Evolutionary conservation across 1,284 basidiomycete genomes (phyloP).

Genomic region (Lentinula novae-zelandiae): DNA sequence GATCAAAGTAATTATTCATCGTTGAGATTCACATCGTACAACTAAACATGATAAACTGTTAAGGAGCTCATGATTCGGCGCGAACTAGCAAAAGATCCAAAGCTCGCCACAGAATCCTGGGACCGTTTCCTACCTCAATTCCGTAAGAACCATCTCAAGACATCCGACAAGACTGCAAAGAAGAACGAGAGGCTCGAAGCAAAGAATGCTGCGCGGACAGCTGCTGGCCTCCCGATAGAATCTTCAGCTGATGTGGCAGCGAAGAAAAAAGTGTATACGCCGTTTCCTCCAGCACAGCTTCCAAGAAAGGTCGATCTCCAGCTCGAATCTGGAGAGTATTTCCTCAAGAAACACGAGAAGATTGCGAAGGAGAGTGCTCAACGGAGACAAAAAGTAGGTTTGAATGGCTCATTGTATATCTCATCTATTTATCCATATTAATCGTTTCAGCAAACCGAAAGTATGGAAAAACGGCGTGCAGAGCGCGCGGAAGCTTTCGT

Average conservation of each 20-base stretch:
- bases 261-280: conserved; percentile 99
- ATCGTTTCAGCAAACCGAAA: conserved; percentile 66
- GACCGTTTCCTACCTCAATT: conserved; percentile 97
- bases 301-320: conserved; percentile 95
- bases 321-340: conserved; percentile 96
- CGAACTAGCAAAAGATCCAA: conserved; percentile 97
- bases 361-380: conserved; percentile 60
- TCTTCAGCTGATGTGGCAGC: conserved; percentile 45
- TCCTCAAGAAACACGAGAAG: conserved; percentile 87
- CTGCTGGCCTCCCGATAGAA: conserved; percentile 51
- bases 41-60: background rate
- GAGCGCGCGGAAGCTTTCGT: conserved; percentile 83
- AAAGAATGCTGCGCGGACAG: conserved; percentile 57
- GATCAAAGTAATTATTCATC: conserved; percentile 73
- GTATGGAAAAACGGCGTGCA: conserved; percentile 62
- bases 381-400: conserved; percentile 65
- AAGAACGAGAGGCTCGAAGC: conserved; percentile 68
- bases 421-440: background rate
- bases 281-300: conserved; percentile 94
- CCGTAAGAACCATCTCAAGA: conserved; percentile 88
- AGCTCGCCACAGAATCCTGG: conserved; percentile 93
- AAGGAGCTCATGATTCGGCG: conserved; percentile 99
- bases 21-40: conserved; percentile 3
- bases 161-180: conserved; percentile 86
- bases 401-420: background rate